Percentiles rank a stretch among this genome's conserved stretches.
Conservation (phyloP, 306 rosid genomes). For the Medicago arabica region DNA sequence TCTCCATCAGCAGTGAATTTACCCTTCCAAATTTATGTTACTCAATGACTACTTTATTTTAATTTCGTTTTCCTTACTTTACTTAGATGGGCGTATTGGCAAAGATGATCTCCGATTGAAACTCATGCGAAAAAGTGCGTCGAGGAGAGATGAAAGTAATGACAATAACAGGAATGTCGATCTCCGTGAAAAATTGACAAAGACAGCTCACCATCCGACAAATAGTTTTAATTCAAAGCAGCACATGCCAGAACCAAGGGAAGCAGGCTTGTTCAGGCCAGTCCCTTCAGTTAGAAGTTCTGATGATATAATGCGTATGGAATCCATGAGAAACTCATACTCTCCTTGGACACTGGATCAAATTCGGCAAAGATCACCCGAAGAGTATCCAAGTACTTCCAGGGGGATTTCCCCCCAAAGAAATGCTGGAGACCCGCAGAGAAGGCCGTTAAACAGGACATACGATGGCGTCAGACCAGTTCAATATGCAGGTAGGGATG, state of each 20-base stretch:
- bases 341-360: conserved; percentile 83
- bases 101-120: conserved; percentile 87
- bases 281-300: conserved; percentile 66
- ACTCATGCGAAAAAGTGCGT: conserved; percentile 74
- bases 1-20: conserved; percentile 46
- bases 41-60: conserved; percentile 32
- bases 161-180: conserved; percentile 61
- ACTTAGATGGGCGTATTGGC: conserved; percentile 55
- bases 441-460: conserved; percentile 65
- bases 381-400: conserved; percentile 50
- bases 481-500: conserved; percentile 63
- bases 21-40: conserved; percentile 38
- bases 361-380: conserved; percentile 63
- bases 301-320: conserved; percentile 67
- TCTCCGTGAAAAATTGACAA: conserved; percentile 88
- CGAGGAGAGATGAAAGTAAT: conserved; percentile 53
- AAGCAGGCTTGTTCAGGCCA: conserved; percentile 50
- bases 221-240: conserved; percentile 49
- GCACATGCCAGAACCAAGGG: conserved; percentile 54
- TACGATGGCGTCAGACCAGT: conserved; percentile 62
- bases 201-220: conserved; percentile 48
- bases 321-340: conserved; percentile 69
- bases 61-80: conserved; percentile 35
- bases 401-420: conserved; percentile 55
- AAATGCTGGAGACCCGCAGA: conserved; percentile 58